Conservation (phyloP, 2,329 filamentous ascomycete species). For the Eutypa lata region DNA sequence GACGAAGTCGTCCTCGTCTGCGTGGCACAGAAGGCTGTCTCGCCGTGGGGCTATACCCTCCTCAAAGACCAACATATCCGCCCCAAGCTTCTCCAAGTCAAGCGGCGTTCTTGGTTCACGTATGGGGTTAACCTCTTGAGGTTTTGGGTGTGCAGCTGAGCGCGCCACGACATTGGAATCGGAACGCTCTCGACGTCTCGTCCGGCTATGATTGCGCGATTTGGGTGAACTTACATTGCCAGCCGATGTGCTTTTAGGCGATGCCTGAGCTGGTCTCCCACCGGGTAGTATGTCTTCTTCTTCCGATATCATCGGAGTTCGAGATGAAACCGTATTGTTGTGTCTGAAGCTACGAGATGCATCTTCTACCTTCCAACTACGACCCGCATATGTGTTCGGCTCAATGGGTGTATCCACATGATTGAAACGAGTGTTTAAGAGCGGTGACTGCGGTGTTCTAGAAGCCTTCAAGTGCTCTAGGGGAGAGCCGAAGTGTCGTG, state of each 20-base stretch:
- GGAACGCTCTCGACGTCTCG: not conserved
- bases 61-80: constrained; percentile 21
- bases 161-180: not conserved
- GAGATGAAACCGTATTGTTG: not conserved
- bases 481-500: not conserved
- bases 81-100: constrained; percentile 17
- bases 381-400: not conserved
- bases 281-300: not conserved
- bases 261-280: not conserved
- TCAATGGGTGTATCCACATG: not conserved
- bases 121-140: not conserved
- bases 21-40: constrained; percentile 21
- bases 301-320: not conserved
- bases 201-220: not conserved
- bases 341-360: not conserved
- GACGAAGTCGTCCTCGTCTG: constrained; percentile 22
- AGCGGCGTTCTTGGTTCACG: not conserved
- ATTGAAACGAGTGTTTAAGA: not conserved
- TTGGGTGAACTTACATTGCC: not conserved
- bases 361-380: not conserved
- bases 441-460: not conserved
- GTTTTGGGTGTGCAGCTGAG: not conserved
- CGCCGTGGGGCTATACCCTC: constrained; percentile 13
- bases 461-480: not conserved
- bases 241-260: no score